A percentile compares a stretch with the other conserved stretches of the same genome.
Evolutionary conservation across 208 protist genomes (phyloP).

Genomic region (Acanthamoeba castellanii): DNA sequence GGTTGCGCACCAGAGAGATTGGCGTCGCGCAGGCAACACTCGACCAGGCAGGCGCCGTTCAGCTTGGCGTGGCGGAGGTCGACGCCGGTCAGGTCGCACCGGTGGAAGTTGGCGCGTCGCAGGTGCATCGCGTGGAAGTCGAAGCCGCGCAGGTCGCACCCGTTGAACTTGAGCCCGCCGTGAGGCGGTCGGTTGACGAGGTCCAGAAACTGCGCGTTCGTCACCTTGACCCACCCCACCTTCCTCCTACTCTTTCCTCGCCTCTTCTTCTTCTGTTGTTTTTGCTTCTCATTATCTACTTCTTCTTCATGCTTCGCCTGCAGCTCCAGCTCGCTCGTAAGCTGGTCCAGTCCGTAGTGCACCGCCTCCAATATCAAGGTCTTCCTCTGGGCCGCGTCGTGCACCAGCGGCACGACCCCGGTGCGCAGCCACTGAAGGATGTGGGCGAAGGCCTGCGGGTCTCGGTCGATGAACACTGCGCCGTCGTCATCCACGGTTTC

Average conservation of each 20-base stretch:
- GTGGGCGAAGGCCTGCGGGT: background rate
- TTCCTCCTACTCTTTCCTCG: too few relatives aligned
- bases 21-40: background rate
- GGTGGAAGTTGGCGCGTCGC: background rate
- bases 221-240: background rate
- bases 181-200: background rate
- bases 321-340: background rate
- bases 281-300: background rate
- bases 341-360: background rate
- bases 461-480: constrained; percentile 9
- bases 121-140: constrained; percentile 3
- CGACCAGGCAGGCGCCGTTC: background rate
- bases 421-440: constrained; percentile 17
- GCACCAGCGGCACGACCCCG: background rate
- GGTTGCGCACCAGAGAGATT: background rate
- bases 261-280: background rate
- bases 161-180: background rate
- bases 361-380: background rate
- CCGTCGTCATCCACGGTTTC: background rate
- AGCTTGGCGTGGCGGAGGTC: background rate
- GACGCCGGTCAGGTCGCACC: background rate
- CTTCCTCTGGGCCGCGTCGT: background rate
- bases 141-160: background rate
- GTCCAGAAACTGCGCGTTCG: background rate
- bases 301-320: too few relatives aligned